Evolutionary conservation across 768 basidiomycete species (phyloP).

Genomic region (Crucibulum laeve): DNA sequence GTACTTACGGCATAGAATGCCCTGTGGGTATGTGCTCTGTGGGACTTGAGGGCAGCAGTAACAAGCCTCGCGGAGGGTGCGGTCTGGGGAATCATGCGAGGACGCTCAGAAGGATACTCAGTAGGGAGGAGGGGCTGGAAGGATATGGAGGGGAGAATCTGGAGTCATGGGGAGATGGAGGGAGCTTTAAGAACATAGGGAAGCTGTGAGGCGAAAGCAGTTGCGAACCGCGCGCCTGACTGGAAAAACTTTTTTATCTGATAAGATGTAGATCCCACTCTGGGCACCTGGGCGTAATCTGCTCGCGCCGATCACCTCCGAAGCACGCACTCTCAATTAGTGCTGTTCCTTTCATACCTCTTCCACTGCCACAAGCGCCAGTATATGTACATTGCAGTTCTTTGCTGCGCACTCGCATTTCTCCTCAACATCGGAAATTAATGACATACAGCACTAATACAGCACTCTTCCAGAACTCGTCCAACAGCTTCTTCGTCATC

Average conservation of each 20-base stretch:
- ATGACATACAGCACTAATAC: too few relatives aligned
- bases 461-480: too few relatives aligned
- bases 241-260: conserved; percentile 17
- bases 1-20: conserved; percentile 55
- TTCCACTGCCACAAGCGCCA: too few relatives aligned
- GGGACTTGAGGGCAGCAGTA: conserved; percentile 26
- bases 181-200: conserved; percentile 24
- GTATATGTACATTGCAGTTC: too few relatives aligned
- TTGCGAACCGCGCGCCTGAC: conserved; percentile 12
- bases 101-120: conserved; percentile 8
- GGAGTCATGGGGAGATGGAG: conserved; percentile 3
- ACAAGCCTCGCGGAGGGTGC: conserved; percentile 25
- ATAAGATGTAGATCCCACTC: conserved; percentile 16
- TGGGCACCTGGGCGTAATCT: neutral
- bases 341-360: too few relatives aligned
- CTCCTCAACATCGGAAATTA: too few relatives aligned
- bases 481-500: too few relatives aligned
- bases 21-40: conserved; percentile 35
- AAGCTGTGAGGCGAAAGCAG: conserved; percentile 12
- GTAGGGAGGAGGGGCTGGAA: conserved; percentile 12
- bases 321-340: too few relatives aligned
- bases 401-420: too few relatives aligned
- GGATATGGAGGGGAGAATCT: conserved; percentile 25
- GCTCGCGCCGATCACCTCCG: neutral
- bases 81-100: conserved; percentile 33